A percentile compares a stretch with the other conserved stretches of the same genome.
These are phyloP conservation scores for Solanum peruvianum DNA, from an alignment of 257 asterid genomes.

Conservation along the genomic window DNA sequence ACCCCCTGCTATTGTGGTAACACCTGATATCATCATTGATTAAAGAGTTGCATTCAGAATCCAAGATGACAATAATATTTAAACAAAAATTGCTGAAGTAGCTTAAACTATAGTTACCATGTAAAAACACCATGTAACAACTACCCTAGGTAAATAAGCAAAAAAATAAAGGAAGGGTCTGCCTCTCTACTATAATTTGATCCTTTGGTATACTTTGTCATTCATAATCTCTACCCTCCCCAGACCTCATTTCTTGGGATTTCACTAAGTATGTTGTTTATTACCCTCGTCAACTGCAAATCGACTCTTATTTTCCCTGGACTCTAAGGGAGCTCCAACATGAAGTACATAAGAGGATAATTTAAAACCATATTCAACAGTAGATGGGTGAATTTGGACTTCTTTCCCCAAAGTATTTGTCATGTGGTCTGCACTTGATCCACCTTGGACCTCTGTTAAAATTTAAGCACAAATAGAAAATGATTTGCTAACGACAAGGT, in stretches of 20 bases:
- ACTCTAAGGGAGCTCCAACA: background rate
- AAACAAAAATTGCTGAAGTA: background rate
- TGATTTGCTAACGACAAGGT: background rate
- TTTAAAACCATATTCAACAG: background rate
- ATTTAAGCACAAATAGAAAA: background rate
- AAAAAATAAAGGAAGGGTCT: background rate
- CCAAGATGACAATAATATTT: background rate
- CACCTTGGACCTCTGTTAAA: background rate
- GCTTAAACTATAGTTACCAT: background rate
- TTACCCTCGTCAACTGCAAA: background rate
- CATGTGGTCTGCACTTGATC: background rate
- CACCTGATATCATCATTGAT: conserved; percentile 36
- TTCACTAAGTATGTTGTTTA: background rate
- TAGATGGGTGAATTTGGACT: background rate
- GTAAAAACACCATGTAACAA: background rate
- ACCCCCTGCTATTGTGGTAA: conserved; percentile 90
- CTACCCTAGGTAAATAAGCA: background rate
- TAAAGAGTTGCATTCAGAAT: background rate
- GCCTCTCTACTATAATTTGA: background rate
- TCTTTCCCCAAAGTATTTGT: background rate
- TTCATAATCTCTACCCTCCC: background rate
- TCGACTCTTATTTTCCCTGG: background rate
- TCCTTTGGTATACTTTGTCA: background rate
- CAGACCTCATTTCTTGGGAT: background rate
- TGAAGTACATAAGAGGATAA: background rate